A percentile compares a stretch with the other conserved stretches of the same genome.
phyloP scores from a whole-genome alignment of 192 early-diverging fungal species.

The Lobulomyces angularis region DNA sequence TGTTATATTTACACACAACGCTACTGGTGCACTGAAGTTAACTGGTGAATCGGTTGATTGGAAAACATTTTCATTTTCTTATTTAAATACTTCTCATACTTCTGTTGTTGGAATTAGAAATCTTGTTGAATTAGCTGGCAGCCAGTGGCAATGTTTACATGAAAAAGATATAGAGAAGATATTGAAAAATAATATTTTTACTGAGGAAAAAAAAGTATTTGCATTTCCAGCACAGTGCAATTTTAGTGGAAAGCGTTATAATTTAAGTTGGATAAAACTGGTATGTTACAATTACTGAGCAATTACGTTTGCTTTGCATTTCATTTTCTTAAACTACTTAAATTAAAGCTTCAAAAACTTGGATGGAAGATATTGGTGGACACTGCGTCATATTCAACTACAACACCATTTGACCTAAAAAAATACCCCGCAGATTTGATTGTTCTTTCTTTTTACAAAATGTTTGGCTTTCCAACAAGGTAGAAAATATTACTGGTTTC shows the following conservation, averaged over 20 bases:
- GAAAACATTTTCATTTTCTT: slow-evolving; percentile 31
- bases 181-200: too few species aligned
- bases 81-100: slow-evolving; percentile 59
- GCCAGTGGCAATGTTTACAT: slow-evolving; percentile 4
- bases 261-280: slow-evolving; percentile 38
- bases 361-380: slow-evolving; percentile 54
- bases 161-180: too few species aligned
- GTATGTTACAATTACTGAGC: slow-evolving; percentile 5
- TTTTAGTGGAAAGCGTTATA: slow-evolving; percentile 61
- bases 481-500: too few species aligned
- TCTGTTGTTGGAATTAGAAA: slow-evolving; percentile 61
- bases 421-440: slow-evolving; percentile 47
- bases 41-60: slow-evolving; percentile 62
- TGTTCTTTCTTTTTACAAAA: slow-evolving; percentile 73
- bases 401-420: slow-evolving; percentile 44
- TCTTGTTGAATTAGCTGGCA: slow-evolving; percentile 25
- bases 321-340: not conserved
- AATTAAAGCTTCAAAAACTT: slow-evolving; percentile 13
- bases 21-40: slow-evolving; percentile 62
- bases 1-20: slow-evolving; percentile 66
- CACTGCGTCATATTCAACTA: slow-evolving; percentile 57
- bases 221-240: slow-evolving; percentile 81
- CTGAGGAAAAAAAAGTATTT: too few species aligned
- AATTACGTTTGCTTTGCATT: not conserved
- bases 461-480: slow-evolving; percentile 78